Conservation (phyloP, 2,329 filamentous ascomycete species). For the Arthrocladium fulminans region DNA sequence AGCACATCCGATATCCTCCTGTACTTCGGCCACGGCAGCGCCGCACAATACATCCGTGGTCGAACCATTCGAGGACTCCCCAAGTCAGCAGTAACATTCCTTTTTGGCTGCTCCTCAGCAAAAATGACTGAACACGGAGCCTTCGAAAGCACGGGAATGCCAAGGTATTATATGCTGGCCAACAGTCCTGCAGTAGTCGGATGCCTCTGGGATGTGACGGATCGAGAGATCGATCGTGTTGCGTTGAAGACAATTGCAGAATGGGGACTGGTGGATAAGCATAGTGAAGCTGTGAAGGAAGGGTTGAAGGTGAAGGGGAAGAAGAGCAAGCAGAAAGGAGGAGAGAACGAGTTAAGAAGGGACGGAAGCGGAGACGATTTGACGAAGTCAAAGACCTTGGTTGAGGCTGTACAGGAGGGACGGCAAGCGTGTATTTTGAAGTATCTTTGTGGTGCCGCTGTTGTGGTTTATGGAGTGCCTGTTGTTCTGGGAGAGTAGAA, state of each 20-base stretch:
- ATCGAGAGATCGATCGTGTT: slow-evolving; percentile 93
- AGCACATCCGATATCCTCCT: slow-evolving; percentile 62
- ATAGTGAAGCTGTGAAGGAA: slow-evolving; percentile 15
- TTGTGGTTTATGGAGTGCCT: slow-evolving; percentile 90
- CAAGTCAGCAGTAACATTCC: slow-evolving; percentile 69
- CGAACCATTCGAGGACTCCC: slow-evolving; percentile 71
- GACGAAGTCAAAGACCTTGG: slow-evolving; percentile 46
- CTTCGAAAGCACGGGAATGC: slow-evolving; percentile 84
- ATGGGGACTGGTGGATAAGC: slow-evolving; percentile 66
- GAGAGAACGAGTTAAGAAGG: slow-evolving; percentile 29
- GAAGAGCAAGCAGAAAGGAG: slow-evolving; percentile 24
- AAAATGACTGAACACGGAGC: slow-evolving; percentile 70
- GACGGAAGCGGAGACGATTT: slow-evolving; percentile 26
- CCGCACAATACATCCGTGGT: slow-evolving; percentile 84
- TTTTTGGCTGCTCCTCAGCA: slow-evolving; percentile 92
- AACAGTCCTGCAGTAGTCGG: slow-evolving; percentile 80
- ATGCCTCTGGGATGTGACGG: slow-evolving; percentile 95
- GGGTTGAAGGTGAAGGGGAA: slow-evolving; percentile 25
- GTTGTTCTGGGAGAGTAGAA: slow-evolving; percentile 58
- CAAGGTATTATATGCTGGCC: slow-evolving; percentile 84
- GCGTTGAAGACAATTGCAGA: slow-evolving; percentile 68
- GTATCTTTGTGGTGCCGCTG: slow-evolving; percentile 88
- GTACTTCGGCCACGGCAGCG: slow-evolving; percentile 94
- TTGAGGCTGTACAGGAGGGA: slow-evolving; percentile 71
- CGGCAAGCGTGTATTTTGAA: slow-evolving; percentile 73